These are phyloP conservation scores for Myriosclerotinia curreyana DNA, from an alignment of 2,329 filamentous ascomycete species.

Conservation along the genomic window DNA sequence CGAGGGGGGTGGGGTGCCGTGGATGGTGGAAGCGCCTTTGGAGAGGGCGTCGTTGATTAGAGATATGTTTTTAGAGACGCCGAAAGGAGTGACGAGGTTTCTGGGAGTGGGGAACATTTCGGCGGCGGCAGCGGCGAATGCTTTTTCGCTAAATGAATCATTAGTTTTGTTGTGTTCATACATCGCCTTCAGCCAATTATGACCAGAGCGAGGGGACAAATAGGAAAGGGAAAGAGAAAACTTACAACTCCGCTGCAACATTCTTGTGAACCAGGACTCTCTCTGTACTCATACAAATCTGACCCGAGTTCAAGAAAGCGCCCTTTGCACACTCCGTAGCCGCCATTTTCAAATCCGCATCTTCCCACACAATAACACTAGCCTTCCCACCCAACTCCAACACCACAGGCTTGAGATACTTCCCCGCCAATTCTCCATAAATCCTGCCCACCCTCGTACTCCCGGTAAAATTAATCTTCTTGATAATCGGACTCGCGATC, in stretches of 20 bases:
- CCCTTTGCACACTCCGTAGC: slow-evolving; percentile 66
- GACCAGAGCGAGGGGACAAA: not conserved
- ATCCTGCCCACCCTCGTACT: slow-evolving; percentile 71
- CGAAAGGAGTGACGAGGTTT: slow-evolving; percentile 58
- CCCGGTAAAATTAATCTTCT: slow-evolving; percentile 86
- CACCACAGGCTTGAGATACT: slow-evolving; percentile 73
- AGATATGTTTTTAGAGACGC: slow-evolving; percentile 61
- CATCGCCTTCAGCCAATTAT: not conserved
- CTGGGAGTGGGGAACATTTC: not conserved
- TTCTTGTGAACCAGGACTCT: slow-evolving; percentile 59
- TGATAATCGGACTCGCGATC: slow-evolving; percentile 64
- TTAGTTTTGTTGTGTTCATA: not conserved
- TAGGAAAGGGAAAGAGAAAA: not conserved
- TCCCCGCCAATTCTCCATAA: slow-evolving; percentile 66
- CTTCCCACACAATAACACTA: slow-evolving; percentile 72
- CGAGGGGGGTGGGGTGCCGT: slow-evolving; percentile 40
- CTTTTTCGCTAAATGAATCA: not conserved
- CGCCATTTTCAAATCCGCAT: slow-evolving; percentile 72
- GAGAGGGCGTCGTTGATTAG: slow-evolving; percentile 65
- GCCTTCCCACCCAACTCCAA: slow-evolving; percentile 84
- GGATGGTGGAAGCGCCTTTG: slow-evolving; percentile 59
- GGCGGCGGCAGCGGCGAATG: slow-evolving; percentile 5
- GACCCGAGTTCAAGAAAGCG: slow-evolving; percentile 69
- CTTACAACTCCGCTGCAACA: slow-evolving; percentile 48
- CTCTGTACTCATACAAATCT: slow-evolving; percentile 86